A percentile compares a stretch with the other conserved stretches of the same genome.
Evolutionary conservation across 2,329 filamentous ascomycete species (phyloP).

Genomic region (Botrytis paeoniae): DNA sequence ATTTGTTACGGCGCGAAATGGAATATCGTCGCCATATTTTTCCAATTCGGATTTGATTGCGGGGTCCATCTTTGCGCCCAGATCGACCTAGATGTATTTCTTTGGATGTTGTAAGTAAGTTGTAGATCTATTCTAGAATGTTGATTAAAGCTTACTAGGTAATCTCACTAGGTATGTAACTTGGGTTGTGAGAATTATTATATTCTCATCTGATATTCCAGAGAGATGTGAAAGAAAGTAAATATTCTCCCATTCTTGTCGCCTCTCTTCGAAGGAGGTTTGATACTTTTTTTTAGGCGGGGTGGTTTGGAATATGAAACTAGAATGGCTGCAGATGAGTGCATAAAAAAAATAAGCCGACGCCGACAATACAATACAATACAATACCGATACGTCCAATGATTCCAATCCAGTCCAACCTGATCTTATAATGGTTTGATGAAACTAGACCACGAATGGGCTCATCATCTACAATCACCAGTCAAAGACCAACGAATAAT

Average conservation of each 20-base stretch:
- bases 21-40: constrained; percentile 58
- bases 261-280: neutral
- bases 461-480: neutral
- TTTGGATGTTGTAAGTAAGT: neutral
- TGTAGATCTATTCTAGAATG: neutral
- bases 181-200: neutral
- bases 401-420: neutral
- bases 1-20: constrained; percentile 71
- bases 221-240: no score
- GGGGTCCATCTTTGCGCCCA: constrained; percentile 40
- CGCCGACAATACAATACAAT: neutral
- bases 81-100: neutral
- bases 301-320: neutral
- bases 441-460: neutral
- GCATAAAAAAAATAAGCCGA: neutral
- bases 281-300: constrained; percentile 4
- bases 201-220: no score
- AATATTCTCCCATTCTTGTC: neutral
- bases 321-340: neutral
- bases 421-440: neutral
- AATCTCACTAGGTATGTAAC: neutral
- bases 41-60: constrained; percentile 53
- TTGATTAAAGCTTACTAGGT: neutral
- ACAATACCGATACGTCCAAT: neutral
- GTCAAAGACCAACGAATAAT: neutral